A percentile compares a stretch with the other conserved stretches of the same genome.
phyloP scores from a whole-genome alignment of 176 grass and related monocot genomes.

The Carex littledalei region DNA sequence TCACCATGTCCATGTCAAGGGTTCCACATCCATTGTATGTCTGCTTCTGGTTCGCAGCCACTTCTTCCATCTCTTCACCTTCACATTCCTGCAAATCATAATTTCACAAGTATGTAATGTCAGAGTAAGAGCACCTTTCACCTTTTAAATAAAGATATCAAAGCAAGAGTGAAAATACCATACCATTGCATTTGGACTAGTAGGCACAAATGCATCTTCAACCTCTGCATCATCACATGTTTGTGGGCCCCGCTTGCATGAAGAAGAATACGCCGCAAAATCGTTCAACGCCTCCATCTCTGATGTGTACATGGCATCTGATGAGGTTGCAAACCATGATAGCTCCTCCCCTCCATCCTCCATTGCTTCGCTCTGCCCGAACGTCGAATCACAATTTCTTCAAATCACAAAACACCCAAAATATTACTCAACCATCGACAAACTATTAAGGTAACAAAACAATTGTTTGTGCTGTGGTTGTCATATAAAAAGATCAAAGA shows the following conservation, averaged over 20 bases:
- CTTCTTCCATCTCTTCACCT: constrained; percentile 19
- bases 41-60: neutral
- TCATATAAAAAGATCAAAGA: neutral
- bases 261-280: constrained; percentile 10
- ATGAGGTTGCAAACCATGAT: constrained; percentile 67
- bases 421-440: too few species aligned
- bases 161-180: neutral
- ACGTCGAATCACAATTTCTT: constrained; percentile 75
- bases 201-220: constrained; percentile 32
- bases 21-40: neutral
- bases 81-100: constrained; percentile 38
- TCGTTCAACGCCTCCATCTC: constrained; percentile 25
- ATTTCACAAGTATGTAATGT: neutral
- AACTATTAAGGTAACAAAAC: neutral
- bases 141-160: neutral
- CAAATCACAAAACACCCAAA: neutral
- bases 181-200: constrained; percentile 9
- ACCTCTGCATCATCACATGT: constrained; percentile 22
- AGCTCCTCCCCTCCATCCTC: constrained; percentile 48
- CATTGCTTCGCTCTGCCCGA: constrained; percentile 38
- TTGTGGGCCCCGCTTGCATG: neutral
- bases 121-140: neutral
- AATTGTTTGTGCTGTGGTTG: neutral
- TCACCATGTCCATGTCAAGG: constrained; percentile 5
- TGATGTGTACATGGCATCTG: constrained; percentile 58